phyloP scores from a whole-genome alignment of 129 eudicot genomes.

The Flaveria trinervia region DNA sequence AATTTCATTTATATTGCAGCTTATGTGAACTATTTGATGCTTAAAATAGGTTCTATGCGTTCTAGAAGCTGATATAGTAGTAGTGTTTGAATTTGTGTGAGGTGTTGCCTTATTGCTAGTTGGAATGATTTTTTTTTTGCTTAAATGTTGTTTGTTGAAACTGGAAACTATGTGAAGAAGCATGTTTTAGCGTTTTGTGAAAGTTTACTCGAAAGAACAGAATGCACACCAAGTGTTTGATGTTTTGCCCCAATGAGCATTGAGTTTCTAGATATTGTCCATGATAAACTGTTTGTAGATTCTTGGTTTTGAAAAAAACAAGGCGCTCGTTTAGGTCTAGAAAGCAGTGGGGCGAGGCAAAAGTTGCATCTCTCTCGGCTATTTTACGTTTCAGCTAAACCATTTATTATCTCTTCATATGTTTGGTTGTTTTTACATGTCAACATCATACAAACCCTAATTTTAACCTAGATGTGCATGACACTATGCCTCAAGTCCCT shows the following conservation, averaged over 20 bases:
- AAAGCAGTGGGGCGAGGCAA: too few species aligned
- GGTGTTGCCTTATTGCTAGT: background rate
- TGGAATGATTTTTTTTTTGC: background rate
- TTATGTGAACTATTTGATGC: background rate
- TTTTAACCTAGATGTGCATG: too few species aligned
- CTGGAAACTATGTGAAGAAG: background rate
- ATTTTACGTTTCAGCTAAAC: too few species aligned
- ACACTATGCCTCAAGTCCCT: too few species aligned
- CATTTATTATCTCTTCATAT: too few species aligned
- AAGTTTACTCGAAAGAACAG: background rate
- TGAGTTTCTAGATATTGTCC: too few species aligned
- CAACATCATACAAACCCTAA: too few species aligned
- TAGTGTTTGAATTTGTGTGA: background rate
- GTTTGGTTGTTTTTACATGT: too few species aligned
- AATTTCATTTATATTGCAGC: background rate
- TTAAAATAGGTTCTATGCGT: background rate
- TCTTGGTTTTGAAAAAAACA: too few species aligned
- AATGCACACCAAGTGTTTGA: conserved; percentile 33
- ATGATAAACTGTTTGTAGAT: too few species aligned
- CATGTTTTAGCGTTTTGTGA: background rate
- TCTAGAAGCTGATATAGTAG: background rate
- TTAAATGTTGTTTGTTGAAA: background rate
- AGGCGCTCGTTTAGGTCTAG: too few species aligned
- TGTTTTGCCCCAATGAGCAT: conserved; percentile 8
- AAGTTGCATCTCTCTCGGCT: too few species aligned